Conservation (phyloP, 805 yeast species). For the Candida morakotiae region DNA sequence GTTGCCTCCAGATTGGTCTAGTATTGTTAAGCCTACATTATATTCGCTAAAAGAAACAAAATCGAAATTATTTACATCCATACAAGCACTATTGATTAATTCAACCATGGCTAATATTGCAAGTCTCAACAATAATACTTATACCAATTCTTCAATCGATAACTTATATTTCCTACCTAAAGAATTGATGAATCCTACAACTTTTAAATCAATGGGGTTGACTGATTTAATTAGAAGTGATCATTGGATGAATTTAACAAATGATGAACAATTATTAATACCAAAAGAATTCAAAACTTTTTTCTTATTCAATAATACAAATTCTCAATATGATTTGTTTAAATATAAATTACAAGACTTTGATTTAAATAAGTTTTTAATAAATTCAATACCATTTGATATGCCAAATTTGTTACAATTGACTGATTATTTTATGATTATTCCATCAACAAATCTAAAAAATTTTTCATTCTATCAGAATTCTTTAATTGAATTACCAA, state of each 20-base stretch:
- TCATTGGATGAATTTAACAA: conserved; percentile 8
- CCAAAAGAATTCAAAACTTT: conserved; percentile 32
- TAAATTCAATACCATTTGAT: conserved; percentile 34
- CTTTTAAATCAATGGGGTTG: conserved; percentile 5
- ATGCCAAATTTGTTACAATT: conserved; percentile 31
- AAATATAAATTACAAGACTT: conserved; percentile 13
- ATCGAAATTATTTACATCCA: conserved; percentile 1
- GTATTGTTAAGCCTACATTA: conserved; percentile 6
- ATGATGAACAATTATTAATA: conserved; percentile 10
- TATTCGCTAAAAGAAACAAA: conserved; percentile 6
- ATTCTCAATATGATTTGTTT: conserved; percentile 9
- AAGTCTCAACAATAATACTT: neutral
- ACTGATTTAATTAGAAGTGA: conserved; percentile 3
- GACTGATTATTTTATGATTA: conserved; percentile 33
- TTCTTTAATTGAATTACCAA: conserved; percentile 10
- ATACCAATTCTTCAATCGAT: neutral
- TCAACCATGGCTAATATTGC: neutral
- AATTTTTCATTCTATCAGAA: conserved; percentile 11
- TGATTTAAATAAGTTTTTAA: conserved; percentile 15
- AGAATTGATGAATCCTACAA: conserved; percentile 8
- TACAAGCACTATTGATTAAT: conserved; percentile 2
- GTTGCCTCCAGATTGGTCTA: conserved; percentile 6
- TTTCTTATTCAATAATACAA: conserved; percentile 35
- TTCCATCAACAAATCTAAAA: conserved; percentile 21
- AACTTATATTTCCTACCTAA: conserved; percentile 7